A percentile compares a stretch with the other conserved stretches of the same genome.
These are phyloP conservation scores for Usnea hakonensis DNA, from an alignment of 495 filamentous ascomycete species.

Conservation along the genomic window DNA sequence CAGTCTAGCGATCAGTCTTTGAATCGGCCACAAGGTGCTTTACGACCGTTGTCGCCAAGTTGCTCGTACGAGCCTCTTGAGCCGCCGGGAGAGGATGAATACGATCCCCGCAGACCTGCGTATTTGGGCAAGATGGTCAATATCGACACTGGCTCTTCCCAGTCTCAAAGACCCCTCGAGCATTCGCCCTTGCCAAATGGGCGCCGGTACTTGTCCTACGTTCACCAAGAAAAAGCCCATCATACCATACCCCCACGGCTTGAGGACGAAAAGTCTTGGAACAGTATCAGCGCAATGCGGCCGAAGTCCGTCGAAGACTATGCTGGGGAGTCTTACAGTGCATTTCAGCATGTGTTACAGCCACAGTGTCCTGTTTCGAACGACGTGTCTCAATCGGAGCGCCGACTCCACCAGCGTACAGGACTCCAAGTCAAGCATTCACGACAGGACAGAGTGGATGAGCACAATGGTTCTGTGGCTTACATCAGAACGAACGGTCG, in stretches of 20 bases:
- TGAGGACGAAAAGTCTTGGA: not conserved
- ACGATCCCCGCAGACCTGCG: conserved; percentile 36
- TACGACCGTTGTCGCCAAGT: conserved; percentile 14
- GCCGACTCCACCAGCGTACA: not conserved
- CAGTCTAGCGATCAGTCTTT: conserved; percentile 18
- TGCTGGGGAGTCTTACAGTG: not conserved
- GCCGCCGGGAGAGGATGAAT: conserved; percentile 34
- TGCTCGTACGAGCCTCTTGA: conserved; percentile 16
- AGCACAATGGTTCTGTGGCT: not conserved
- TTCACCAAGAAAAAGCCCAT: not conserved
- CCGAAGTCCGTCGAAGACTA: not conserved
- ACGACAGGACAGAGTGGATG: conserved; percentile 12
- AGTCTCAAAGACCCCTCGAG: not conserved
- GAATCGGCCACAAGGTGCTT: conserved; percentile 21
- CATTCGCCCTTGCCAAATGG: not conserved
- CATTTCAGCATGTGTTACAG: not conserved
- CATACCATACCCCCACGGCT: not conserved
- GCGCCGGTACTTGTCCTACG: conserved; percentile 1
- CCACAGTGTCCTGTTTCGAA: conserved; percentile 3
- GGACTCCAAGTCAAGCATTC: conserved; percentile 2
- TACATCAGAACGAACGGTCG: conserved; percentile 9
- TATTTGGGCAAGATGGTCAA: conserved; percentile 14
- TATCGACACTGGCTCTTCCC: conserved; percentile 1
- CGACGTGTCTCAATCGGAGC: not conserved
- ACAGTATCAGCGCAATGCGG: not conserved